Evolutionary conservation across 495 filamentous ascomycete species (phyloP).

Genomic region (Penicillium flavigenum): DNA sequence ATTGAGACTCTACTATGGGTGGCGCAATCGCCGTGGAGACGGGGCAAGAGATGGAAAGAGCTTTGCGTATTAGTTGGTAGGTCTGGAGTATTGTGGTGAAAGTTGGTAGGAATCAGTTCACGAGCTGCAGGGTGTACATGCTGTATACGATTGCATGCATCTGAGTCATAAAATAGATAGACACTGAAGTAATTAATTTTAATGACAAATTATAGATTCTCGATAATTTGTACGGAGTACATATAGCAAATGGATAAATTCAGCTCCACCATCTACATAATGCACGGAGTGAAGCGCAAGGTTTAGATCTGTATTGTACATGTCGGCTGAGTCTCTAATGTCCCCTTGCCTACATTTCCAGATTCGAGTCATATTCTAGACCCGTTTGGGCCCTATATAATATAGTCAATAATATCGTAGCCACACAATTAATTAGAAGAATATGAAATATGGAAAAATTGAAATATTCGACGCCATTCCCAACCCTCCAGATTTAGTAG

Average conservation of each 20-base stretch:
- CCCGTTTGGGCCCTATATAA: neutral
- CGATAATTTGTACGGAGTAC: neutral
- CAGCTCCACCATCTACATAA: neutral
- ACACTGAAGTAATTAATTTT: neutral
- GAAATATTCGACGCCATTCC: neutral
- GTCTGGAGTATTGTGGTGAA: neutral
- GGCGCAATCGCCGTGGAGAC: slow-evolving; percentile 29
- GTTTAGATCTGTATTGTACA: neutral
- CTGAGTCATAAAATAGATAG: neutral
- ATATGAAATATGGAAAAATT: no score
- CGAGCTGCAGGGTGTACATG: no score
- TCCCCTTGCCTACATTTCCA: neutral
- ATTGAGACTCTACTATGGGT: slow-evolving; percentile 41
- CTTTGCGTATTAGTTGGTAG: slow-evolving; percentile 33
- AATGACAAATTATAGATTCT: neutral
- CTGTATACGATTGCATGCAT: neutral
- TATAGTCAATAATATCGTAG: neutral
- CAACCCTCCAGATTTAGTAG: neutral
- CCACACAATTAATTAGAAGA: neutral
- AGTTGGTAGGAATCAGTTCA: neutral
- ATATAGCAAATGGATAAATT: neutral
- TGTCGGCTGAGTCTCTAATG: neutral
- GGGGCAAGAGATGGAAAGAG: slow-evolving; percentile 25
- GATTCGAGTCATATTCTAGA: neutral
- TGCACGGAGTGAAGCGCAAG: neutral